Evolutionary conservation across 306 rosid species (phyloP), one percentile per base, ranked within the genome.

Genomic region (Castanopsis chinensis): DNA sequence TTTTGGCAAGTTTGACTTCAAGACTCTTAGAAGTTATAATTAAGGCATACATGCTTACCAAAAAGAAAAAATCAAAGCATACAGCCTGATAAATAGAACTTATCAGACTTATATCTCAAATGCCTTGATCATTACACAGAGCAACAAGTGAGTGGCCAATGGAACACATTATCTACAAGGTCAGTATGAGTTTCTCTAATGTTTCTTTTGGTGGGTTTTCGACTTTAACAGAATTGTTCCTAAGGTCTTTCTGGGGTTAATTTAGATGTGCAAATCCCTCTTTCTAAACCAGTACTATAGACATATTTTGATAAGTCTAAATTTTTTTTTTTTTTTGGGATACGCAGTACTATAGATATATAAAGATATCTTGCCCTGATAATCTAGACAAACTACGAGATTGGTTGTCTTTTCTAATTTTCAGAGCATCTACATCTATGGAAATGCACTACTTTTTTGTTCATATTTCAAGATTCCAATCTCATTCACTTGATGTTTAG

Each of bases 321-420:
- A 0, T 37, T 37, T 37, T 37, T 37, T 35, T 28, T 35, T 41
- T 41, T 41, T 41, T n/a, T n/a, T n/a, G 0, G 45, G 1, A 41
- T 41, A 41, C 7, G 45, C 14, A 45, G 37, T 49, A 15, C 51
- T 72, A 52, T 55, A 60, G 78, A 58, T 55, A 58, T 32, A 63
- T 41, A 41, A 41, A 20, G 45, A 35, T 58, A 77, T 57, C 54
- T 72, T 25, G 17, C 77, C 74, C 56, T 49, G 49, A 65, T 61
- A 53, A 61, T 65, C 75, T 64, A 74, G 71, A 84, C 19, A 51
- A 52, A 63, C 10, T 67, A 33, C 21, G 58, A 4, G 25, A 30
- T 71, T n/a, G 32, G 76, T 14, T 74, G 59, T 43, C 57, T 78
- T 78, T 59, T 72, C 60, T 54, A 63, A 76, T 74, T 43, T 79